Conservation (phyloP, 2,329 filamentous ascomycete species). For the Escovopsis sp. region DNA sequence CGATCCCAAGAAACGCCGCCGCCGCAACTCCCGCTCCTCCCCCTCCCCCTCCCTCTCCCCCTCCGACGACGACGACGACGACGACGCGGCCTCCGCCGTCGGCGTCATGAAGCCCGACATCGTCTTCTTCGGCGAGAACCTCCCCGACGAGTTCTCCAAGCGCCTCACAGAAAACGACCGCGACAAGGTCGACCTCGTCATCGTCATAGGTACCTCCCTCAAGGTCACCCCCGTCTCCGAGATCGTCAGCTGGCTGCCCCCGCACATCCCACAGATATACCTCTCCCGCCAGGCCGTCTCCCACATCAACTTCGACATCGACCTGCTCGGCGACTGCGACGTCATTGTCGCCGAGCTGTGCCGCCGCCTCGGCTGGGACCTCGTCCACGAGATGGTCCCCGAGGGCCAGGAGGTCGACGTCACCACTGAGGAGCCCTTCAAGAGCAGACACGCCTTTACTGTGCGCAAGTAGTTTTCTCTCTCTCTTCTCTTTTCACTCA, state of each 20-base stretch:
- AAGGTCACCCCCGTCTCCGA: constrained; percentile 94
- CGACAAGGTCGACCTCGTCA: constrained; percentile 69
- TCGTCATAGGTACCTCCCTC: constrained; percentile 91
- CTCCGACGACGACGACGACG: constrained; percentile 31
- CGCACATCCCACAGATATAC: constrained; percentile 78
- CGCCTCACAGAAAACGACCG: constrained; percentile 72
- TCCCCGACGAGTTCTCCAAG: constrained; percentile 69
- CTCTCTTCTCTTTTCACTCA: no score
- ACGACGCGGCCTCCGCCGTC: constrained; percentile 40
- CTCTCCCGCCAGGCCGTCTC: constrained; percentile 71
- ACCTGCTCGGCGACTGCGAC: constrained; percentile 91
- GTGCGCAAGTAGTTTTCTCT: constrained; percentile 2
- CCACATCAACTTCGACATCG: constrained; percentile 92
- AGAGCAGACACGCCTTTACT: constrained; percentile 24
- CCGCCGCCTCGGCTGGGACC: constrained; percentile 62
- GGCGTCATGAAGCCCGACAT: constrained; percentile 96
- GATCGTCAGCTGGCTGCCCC: constrained; percentile 65
- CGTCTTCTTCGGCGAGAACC: constrained; percentile 88
- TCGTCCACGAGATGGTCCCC: constrained; percentile 75
- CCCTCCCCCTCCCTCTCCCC: constrained; percentile 19
- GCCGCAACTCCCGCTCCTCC: constrained; percentile 4
- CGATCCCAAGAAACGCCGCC: constrained; percentile 22
- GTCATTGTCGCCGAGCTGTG: constrained; percentile 78
- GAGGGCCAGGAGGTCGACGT: constrained; percentile 47
- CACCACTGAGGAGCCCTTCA: constrained; percentile 18